Percentiles rank a stretch among this genome's conserved stretches.
Conservation (phyloP, 495 filamentous ascomycete species). For the Trichocladium antarcticum region DNA sequence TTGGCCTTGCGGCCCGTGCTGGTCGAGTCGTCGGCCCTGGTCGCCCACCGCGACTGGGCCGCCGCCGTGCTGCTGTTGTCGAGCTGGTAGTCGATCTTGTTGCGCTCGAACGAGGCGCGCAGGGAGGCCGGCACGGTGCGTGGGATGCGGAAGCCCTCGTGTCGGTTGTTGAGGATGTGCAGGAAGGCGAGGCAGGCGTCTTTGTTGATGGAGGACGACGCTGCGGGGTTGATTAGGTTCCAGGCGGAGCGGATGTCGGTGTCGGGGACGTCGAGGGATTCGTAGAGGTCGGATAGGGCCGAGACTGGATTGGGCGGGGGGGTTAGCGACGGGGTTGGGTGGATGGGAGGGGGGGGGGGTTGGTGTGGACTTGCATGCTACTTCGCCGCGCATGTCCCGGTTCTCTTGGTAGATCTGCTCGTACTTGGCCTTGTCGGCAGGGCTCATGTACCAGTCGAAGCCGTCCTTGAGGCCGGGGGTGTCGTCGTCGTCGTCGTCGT, state of each 20-base stretch:
- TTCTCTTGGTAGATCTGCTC: conserved; percentile 91
- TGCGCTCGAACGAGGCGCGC: conserved; percentile 81
- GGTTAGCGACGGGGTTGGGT: neutral
- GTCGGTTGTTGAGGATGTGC: conserved; percentile 87
- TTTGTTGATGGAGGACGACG: conserved; percentile 70
- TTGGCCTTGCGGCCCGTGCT: conserved; percentile 79
- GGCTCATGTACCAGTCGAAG: conserved; percentile 99
- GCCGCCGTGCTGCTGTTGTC: conserved; percentile 53
- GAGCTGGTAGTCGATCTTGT: conserved; percentile 88
- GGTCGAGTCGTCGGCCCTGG: conserved; percentile 60
- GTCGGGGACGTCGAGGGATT: conserved; percentile 86
- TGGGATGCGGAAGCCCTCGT: conserved; percentile 91
- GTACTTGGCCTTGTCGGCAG: conserved; percentile 79
- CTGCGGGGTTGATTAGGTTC: conserved; percentile 92
- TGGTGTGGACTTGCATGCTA: conserved; percentile 50
- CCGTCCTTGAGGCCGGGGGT: conserved; percentile 78
- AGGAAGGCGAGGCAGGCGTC: conserved; percentile 89
- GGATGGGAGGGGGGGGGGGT: neutral
- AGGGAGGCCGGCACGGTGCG: conserved; percentile 84
- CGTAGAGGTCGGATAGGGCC: conserved; percentile 72
- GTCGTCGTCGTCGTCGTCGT: conserved; percentile 78
- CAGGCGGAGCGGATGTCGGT: conserved; percentile 88
- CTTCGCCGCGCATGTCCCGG: conserved; percentile 70
- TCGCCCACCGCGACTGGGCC: conserved; percentile 50
- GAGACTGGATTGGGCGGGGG: conserved; percentile 57